These are phyloP conservation scores for Brasenia schreberi DNA, from an alignment of 164 flowering plant genomes.

Conservation along the genomic window DNA sequence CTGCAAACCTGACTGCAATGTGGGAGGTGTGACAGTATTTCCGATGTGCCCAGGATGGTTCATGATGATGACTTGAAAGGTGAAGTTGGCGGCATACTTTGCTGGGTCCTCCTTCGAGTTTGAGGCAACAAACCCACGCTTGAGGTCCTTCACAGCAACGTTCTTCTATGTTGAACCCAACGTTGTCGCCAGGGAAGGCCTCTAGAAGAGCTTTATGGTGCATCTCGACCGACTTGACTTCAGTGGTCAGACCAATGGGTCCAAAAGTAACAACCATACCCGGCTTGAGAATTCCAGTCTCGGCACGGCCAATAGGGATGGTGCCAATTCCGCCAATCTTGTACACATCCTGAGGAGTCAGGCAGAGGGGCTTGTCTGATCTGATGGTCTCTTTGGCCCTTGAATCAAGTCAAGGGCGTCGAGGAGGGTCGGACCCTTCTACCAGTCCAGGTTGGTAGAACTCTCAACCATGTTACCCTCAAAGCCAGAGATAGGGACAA, in stretches of 20 bases:
- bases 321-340: slow-evolving; percentile 18
- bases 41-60: slow-evolving; percentile 73
- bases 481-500: slow-evolving; percentile 13
- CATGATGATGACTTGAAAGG: slow-evolving; percentile 61
- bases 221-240: slow-evolving; percentile 18
- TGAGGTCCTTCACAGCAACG: slow-evolving; percentile 11
- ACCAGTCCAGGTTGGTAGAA: slow-evolving; percentile 13
- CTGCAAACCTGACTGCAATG: slow-evolving; percentile 57
- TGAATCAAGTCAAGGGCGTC: slow-evolving; percentile 11
- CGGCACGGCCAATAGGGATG: slow-evolving; percentile 10
- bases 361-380: slow-evolving; percentile 14
- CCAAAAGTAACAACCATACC: slow-evolving; percentile 14
- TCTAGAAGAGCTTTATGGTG: slow-evolving; percentile 13
- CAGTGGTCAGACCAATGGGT: slow-evolving; percentile 17
- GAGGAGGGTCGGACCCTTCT: slow-evolving; percentile 13
- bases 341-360: slow-evolving; percentile 13
- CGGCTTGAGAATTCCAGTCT: slow-evolving; percentile 9
- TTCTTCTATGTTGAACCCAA: slow-evolving; percentile 9
- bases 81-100: slow-evolving; percentile 17
- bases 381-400: slow-evolving; percentile 12
- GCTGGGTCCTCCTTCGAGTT: slow-evolving; percentile 18
- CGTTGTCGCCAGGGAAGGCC: slow-evolving; percentile 9
- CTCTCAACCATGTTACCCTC: slow-evolving; percentile 14
- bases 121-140: slow-evolving; percentile 17
- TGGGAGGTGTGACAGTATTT: slow-evolving; percentile 66